phyloP scores from a whole-genome alignment of 768 basidiomycete genomes.

The Calocybe gangraenosa region DNA sequence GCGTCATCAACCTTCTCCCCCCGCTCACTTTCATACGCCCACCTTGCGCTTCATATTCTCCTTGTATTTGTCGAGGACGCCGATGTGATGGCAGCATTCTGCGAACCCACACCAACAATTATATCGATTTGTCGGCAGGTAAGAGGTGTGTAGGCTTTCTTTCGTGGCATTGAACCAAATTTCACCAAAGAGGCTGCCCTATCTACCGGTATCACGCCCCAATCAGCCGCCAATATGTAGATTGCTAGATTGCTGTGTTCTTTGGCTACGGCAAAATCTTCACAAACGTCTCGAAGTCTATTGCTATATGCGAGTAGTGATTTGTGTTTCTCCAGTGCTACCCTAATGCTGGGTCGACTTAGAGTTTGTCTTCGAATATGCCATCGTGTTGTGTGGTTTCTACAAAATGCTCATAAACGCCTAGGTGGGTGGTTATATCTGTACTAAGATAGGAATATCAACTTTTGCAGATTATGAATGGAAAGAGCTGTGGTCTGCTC shows the following conservation, averaged over 20 bases:
- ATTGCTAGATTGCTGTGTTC: conserved; percentile 61
- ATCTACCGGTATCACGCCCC: conserved; percentile 35
- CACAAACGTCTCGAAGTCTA: conserved; percentile 56
- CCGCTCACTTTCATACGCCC: conserved; percentile 60
- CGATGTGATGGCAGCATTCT: conserved; percentile 42
- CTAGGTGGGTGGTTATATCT: conserved; percentile 28
- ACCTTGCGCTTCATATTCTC: conserved; percentile 50
- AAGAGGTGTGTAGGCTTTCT: conserved; percentile 8
- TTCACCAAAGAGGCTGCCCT: conserved; percentile 42
- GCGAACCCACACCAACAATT: conserved; percentile 31
- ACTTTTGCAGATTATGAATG: conserved; percentile 53
- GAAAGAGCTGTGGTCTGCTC: conserved; percentile 58
- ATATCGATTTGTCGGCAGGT: conserved; percentile 67
- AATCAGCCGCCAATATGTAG: conserved; percentile 50
- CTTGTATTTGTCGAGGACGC: conserved; percentile 48
- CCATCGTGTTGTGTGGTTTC: conserved; percentile 51
- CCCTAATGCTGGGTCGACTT: conserved; percentile 4
- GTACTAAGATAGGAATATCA: not conserved
- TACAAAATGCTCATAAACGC: conserved; percentile 49
- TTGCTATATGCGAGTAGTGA: conserved; percentile 42
- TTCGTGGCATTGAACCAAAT: not conserved
- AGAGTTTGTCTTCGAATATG: conserved; percentile 57
- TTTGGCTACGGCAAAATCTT: conserved; percentile 70
- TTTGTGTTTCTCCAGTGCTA: not conserved
- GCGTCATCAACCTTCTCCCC: conserved; percentile 57